These are phyloP conservation scores for Achlya hypogyna DNA, from an alignment of 352 stramenopile species.

Conservation along the genomic window DNA sequence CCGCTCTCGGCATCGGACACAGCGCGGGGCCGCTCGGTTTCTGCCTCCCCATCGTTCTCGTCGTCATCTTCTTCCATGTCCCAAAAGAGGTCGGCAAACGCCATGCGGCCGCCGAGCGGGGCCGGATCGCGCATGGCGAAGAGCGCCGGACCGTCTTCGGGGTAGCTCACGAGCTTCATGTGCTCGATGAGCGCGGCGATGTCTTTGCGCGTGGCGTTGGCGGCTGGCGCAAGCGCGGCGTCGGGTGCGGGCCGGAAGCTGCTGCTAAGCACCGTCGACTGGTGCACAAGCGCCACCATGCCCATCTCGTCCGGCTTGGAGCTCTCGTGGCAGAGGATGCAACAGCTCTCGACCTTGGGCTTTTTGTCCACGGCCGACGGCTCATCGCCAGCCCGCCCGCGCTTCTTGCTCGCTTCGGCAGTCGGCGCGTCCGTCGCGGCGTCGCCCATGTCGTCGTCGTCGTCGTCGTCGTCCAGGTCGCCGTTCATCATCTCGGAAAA, in stretches of 20 bases:
- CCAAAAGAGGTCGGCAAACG: conserved; percentile 20
- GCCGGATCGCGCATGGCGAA: conserved; percentile 45
- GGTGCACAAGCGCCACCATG: conserved; percentile 74
- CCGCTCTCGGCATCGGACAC: background rate
- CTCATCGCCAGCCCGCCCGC: background rate
- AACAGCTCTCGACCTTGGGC: conserved; percentile 27
- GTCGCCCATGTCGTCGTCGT: conserved; percentile 15
- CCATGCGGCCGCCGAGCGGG: background rate
- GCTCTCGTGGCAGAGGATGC: conserved; percentile 79
- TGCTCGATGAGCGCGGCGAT: conserved; percentile 72
- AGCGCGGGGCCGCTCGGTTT: background rate
- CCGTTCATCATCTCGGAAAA: conserved; percentile 79
- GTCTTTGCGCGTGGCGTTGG: conserved; percentile 45
- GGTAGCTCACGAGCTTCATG: conserved; percentile 70
- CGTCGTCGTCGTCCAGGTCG: conserved; percentile 19
- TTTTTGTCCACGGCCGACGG: conserved; percentile 21
- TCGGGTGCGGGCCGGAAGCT: conserved; percentile 66
- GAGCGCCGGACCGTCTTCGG: conserved; percentile 29
- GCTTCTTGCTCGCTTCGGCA: background rate
- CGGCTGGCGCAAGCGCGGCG: conserved; percentile 34
- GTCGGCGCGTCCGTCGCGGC: background rate
- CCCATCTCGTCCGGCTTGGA: conserved; percentile 76
- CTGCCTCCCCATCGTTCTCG: background rate
- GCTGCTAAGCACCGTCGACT: conserved; percentile 73
- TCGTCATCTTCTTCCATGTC: conserved; percentile 12